These are phyloP conservation scores for Helotiales sp. DNA, from an alignment of 2,329 filamentous ascomycete genomes.

Conservation along the genomic window DNA sequence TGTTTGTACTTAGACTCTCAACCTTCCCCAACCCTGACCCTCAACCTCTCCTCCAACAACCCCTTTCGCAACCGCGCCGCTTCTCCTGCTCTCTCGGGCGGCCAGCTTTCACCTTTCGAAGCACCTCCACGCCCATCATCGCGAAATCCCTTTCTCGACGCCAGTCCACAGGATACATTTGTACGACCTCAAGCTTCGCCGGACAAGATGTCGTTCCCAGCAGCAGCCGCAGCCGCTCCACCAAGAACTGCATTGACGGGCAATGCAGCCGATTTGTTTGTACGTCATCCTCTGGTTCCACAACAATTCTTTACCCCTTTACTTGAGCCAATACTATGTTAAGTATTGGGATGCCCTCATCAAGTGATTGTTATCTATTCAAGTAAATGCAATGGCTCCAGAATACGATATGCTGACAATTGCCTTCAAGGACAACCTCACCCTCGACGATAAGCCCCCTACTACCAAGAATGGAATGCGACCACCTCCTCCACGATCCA, in stretches of 20 bases:
- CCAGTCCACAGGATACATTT: slow-evolving; percentile 29
- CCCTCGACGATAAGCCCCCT: slow-evolving; percentile 59
- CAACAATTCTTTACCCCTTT: slow-evolving; percentile 32
- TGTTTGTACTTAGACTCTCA: slow-evolving; percentile 30
- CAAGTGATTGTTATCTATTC: background rate
- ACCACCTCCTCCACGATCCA: slow-evolving; percentile 35
- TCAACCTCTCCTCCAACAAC: slow-evolving; percentile 74
- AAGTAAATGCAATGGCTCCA: background rate
- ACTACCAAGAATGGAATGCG: slow-evolving; percentile 36
- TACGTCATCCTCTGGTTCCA: slow-evolving; percentile 50
- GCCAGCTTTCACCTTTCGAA: slow-evolving; percentile 58
- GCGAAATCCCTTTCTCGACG: slow-evolving; percentile 75
- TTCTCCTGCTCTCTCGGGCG: slow-evolving; percentile 52
- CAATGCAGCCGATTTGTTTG: slow-evolving; percentile 72
- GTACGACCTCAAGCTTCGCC: slow-evolving; percentile 34
- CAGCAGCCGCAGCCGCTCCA: slow-evolving; percentile 37
- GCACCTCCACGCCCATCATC: slow-evolving; percentile 60
- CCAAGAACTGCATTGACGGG: slow-evolving; percentile 44
- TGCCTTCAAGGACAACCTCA: slow-evolving; percentile 61
- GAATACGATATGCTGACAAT: slow-evolving; percentile 35
- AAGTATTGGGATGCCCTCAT: background rate
- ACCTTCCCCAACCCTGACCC: slow-evolving; percentile 55
- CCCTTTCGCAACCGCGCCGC: slow-evolving; percentile 73
- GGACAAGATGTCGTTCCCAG: slow-evolving; percentile 51
- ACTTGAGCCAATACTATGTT: background rate